These are phyloP conservation scores for Pyrenochaeta sp. DNA, from an alignment of 2,329 filamentous ascomycete species.

Conservation along the genomic window DNA sequence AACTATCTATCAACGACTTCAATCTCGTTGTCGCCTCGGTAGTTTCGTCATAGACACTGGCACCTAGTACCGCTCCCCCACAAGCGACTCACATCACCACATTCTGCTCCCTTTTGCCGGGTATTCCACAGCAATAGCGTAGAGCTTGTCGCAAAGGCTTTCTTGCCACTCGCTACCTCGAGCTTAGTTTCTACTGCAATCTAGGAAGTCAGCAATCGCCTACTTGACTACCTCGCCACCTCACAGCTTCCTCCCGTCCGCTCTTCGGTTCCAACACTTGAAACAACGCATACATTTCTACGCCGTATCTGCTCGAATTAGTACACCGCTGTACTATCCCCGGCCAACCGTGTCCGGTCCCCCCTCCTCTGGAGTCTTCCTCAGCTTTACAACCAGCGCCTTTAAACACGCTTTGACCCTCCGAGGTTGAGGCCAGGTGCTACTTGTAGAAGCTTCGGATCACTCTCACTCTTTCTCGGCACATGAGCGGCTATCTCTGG, in stretches of 20 bases:
- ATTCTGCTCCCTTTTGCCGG: conserved; percentile 10
- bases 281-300: background rate
- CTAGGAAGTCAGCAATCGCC: conserved; percentile 3
- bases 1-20: conserved; percentile 15
- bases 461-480: conserved; percentile 49
- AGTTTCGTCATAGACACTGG: conserved; percentile 42
- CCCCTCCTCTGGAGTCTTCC: conserved; percentile 49
- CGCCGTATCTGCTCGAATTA: conserved; percentile 1
- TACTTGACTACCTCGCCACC: conserved; percentile 21
- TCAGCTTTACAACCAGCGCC: conserved; percentile 65
- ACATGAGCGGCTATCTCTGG: conserved; percentile 98
- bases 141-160: conserved; percentile 1
- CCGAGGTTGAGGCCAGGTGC: conserved; percentile 90
- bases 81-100: conserved; percentile 19
- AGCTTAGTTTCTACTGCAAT: background rate
- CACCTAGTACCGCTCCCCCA: conserved; percentile 25
- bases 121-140: conserved; percentile 2
- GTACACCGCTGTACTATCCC: conserved; percentile 27
- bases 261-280: background rate
- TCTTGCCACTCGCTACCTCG: conserved; percentile 1
- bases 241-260: conserved; percentile 7
- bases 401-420: conserved; percentile 93
- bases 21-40: conserved; percentile 31
- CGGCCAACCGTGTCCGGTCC: conserved; percentile 32
- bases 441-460: conserved; percentile 63